Percentiles rank a stretch among this genome's conserved stretches.
Evolutionary conservation across 352 stramenopile genomes (phyloP).

Genomic region (Plasmopara muralis): DNA sequence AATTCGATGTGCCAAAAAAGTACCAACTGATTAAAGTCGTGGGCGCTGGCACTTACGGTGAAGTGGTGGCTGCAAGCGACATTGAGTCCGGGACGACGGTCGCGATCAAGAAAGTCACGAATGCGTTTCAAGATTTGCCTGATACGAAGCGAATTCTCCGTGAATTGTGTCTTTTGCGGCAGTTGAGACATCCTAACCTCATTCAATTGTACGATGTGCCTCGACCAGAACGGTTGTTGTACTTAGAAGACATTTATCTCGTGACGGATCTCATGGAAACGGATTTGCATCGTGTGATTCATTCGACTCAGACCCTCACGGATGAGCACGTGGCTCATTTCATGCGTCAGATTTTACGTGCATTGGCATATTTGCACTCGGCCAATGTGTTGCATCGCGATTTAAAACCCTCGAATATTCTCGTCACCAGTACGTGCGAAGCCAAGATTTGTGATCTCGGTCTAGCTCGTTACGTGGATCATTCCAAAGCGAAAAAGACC

Average conservation of each 20-base stretch:
- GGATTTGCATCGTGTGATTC: constrained; percentile 81
- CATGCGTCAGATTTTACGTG: constrained; percentile 94
- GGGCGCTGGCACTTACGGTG: constrained; percentile 66
- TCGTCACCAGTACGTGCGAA: constrained; percentile 96
- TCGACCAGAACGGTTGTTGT: constrained; percentile 86
- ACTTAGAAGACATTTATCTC: constrained; percentile 96
- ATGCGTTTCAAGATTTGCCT: constrained; percentile 68
- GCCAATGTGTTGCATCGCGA: constrained; percentile 95
- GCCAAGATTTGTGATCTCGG: constrained; percentile 95
- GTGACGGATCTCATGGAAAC: constrained; percentile 63
- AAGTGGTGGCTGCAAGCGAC: constrained; percentile 79
- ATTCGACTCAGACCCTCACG: constrained; percentile 86
- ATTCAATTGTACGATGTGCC: constrained; percentile 92
- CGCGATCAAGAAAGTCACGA: constrained; percentile 93
- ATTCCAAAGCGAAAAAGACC: constrained; percentile 47
- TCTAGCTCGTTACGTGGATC: constrained; percentile 76
- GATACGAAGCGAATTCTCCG: constrained; percentile 92
- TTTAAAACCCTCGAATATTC: constrained; percentile 93
- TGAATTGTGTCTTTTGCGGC: constrained; percentile 87
- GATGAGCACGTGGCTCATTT: constrained; percentile 93
- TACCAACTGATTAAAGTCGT: constrained; percentile 82
- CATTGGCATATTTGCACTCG: constrained; percentile 96
- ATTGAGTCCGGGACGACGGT: constrained; percentile 79
- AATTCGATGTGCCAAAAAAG: constrained; percentile 74
- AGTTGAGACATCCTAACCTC: constrained; percentile 88